These are phyloP conservation scores for Salix purpurea DNA, from an alignment of 345 rosid genomes.

Conservation along the genomic window DNA sequence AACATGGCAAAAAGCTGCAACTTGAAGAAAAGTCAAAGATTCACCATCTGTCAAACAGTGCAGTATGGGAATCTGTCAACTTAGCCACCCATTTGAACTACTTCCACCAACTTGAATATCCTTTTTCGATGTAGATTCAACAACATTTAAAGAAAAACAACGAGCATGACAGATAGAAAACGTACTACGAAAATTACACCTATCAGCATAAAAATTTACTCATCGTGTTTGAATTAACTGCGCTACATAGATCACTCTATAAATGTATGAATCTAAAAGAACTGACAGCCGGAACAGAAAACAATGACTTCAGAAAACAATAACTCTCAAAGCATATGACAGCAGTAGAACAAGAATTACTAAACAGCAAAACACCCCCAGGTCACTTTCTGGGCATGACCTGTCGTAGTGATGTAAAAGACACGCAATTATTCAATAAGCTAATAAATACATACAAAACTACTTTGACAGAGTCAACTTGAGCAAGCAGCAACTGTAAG, in stretches of 20 bases:
- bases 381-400: neutral
- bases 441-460: constrained; percentile 21
- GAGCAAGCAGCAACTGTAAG: constrained; percentile 30
- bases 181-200: neutral
- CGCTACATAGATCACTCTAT: neutral
- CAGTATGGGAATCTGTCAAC: neutral
- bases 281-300: neutral
- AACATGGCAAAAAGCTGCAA: neutral
- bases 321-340: neutral
- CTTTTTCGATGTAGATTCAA: constrained; percentile 10
- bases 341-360: neutral
- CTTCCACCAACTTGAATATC: constrained; percentile 18
- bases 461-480: neutral
- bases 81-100: constrained; percentile 11
- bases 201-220: neutral
- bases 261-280: neutral
- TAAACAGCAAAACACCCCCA: neutral
- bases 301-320: neutral
- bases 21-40: constrained; percentile 10
- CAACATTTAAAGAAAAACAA: neutral
- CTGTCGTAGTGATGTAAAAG: neutral
- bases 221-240: neutral
- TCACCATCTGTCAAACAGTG: neutral
- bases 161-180: neutral
- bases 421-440: constrained; percentile 15